Base-by-base conservation (phyloP, 2,329 filamentous ascomycete species). In the Incumbomyces delicatus region DNA sequence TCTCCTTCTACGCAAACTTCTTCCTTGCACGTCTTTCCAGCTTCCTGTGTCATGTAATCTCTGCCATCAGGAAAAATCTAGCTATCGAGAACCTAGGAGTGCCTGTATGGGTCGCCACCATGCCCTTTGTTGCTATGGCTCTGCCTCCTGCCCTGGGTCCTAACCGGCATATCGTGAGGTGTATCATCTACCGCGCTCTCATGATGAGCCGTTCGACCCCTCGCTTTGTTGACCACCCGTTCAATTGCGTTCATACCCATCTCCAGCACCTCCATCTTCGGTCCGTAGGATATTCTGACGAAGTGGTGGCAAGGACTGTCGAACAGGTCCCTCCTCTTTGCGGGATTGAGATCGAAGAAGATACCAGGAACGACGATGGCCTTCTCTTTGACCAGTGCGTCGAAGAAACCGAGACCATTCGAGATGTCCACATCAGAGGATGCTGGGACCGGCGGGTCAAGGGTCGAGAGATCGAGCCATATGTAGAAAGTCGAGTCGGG, bases 301-400 rank as follows among this genome's bases (percentile, higher is more conserved):
- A 90, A 94, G 68, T 92, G 84, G 68, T 96, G 90, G 68, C 90
- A 95, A 50, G 90, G 90, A 56, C 80, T 87, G 68, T 96, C 90
- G 56, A 96, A 96, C 57, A 96, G 67, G 65, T 96, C 90, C 63
- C 90, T 77, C 54, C 90, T 77, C 64, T 87, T 84, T 31, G 85
- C 83, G 3, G 90, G 90, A 70, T 96, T 96, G 54, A 96, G 69
- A 61, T 96, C 90, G 64, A 96, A 96, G 76, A 96, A 96, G 66
- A 96, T 96, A 50, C 90, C 90, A 0, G 90, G 90, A 3, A 96
- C 90, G 14, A 95, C 88, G 61, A 95, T 95, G 56, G 94, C 87
- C 75, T 94, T 94, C 73, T 95, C 88, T 60, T 85, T 80, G 37
- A 96, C 72, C 62, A 92, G 92, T 27, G 88, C 88, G 64, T 92